Evolutionary conservation across 2,329 filamentous ascomycete species (phyloP).

Genomic region (Elsinoe australis): DNA sequence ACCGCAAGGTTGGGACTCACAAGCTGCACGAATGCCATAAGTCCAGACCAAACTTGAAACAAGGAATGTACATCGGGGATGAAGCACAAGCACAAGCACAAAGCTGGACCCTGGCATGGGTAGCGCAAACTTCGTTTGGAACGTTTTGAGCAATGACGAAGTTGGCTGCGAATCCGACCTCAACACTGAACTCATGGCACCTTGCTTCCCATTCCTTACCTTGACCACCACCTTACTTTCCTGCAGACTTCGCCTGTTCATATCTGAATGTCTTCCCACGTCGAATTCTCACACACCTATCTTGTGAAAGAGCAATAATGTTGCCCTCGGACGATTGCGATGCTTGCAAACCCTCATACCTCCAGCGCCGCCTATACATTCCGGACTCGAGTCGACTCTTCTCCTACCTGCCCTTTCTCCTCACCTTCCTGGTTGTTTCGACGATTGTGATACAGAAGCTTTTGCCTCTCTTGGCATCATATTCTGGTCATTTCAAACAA

Average conservation of each 20-base stretch:
- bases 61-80: too few species aligned
- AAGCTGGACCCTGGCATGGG: too few species aligned
- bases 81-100: too few species aligned
- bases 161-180: not conserved
- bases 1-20: too few species aligned
- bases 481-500: slow-evolving; percentile 47
- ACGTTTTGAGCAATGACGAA: not conserved
- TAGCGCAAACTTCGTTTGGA: too few species aligned
- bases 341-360: slow-evolving; percentile 50
- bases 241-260: too few species aligned
- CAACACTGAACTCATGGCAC: not conserved
- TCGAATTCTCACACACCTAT: too few species aligned
- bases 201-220: not conserved
- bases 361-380: slow-evolving; percentile 36
- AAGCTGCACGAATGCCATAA: not conserved
- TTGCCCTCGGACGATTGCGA: slow-evolving; percentile 45
- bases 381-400: slow-evolving; percentile 48
- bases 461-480: slow-evolving; percentile 62
- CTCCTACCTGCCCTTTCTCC: slow-evolving; percentile 59
- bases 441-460: slow-evolving; percentile 58
- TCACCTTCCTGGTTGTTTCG: slow-evolving; percentile 60
- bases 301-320: slow-evolving; percentile 32
- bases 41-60: not conserved
- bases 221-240: not conserved
- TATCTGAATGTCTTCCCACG: not conserved